Conservation (phyloP, 805 yeast species). For the Wickerhamomyces ciferrii region DNA sequence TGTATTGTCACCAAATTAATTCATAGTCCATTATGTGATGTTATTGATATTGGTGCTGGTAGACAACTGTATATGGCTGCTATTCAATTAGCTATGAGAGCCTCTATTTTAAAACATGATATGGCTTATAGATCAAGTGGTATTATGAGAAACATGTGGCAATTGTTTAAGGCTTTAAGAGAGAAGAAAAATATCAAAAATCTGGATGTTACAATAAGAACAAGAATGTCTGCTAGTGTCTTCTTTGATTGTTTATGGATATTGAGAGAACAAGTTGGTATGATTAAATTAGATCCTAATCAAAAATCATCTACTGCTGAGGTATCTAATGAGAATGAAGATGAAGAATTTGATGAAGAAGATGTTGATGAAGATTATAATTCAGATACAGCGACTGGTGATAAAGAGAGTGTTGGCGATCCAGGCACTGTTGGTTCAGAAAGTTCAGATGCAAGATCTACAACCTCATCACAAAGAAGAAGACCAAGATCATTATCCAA, state of each 20-base stretch:
- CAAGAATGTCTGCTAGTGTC: constrained; percentile 89
- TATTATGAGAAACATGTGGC: constrained; percentile 93
- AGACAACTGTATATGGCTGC: constrained; percentile 64
- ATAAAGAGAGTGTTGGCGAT: constrained; percentile 15
- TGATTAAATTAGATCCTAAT: constrained; percentile 51
- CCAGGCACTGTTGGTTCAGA: constrained; percentile 30
- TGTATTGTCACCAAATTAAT: constrained; percentile 74
- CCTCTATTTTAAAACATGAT: constrained; percentile 86
- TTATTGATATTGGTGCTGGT: constrained; percentile 69
- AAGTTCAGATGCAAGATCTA: constrained; percentile 24
- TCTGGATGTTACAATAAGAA: constrained; percentile 52
- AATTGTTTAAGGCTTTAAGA: constrained; percentile 64
- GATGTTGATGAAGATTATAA: constrained; percentile 15
- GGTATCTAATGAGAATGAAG: constrained; percentile 10
- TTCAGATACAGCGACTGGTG: constrained; percentile 4
- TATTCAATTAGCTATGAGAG: constrained; percentile 61
- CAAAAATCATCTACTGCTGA: constrained; percentile 10
- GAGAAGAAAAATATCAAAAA: constrained; percentile 36
- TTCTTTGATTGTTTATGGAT: constrained; percentile 89
- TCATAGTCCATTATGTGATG: constrained; percentile 66
- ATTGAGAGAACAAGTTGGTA: constrained; percentile 81
- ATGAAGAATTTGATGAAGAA: constrained; percentile 19
- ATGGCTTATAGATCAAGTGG: constrained; percentile 91
- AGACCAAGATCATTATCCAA: constrained; percentile 48
- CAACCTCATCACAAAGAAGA: constrained; percentile 25